Evolutionary conservation across 1,284 basidiomycete species (phyloP).

Genomic region (Xerocomus cyaneibrunnescens): DNA sequence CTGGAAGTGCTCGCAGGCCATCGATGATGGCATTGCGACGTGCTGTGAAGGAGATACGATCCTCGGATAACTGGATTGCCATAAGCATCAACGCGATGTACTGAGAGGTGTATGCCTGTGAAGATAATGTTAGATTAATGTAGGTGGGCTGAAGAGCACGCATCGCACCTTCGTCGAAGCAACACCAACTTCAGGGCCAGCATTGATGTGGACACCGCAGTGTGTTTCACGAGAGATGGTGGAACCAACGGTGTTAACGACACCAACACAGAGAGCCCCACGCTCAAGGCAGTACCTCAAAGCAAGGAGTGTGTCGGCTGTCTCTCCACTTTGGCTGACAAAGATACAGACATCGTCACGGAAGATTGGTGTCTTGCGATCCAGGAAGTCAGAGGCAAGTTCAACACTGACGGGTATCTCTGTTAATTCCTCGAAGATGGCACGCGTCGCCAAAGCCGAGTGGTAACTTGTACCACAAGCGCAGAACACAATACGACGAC

Average conservation of each 20-base stretch:
- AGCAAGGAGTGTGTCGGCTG: conserved; percentile 96
- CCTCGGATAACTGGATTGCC: conserved; percentile 95
- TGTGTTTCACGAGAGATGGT: conserved; percentile 98
- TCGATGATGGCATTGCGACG: conserved; percentile 94
- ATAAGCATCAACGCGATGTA: conserved; percentile 99
- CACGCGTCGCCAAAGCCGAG: conserved; percentile 95
- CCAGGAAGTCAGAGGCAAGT: conserved; percentile 97
- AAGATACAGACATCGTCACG: conserved; percentile 98
- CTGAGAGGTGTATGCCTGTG: conserved; percentile 95
- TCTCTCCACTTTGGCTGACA: conserved; percentile 98
- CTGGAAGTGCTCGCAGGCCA: conserved; percentile 87
- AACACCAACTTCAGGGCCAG: conserved; percentile 98
- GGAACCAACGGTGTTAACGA: conserved; percentile 98
- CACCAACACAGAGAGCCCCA: conserved; percentile 94
- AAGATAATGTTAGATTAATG: not conserved
- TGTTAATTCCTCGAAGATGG: conserved; percentile 98
- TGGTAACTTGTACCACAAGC: conserved; percentile 99
- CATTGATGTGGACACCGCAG: conserved; percentile 99
- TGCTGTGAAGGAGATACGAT: conserved; percentile 90
- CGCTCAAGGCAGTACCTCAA: conserved; percentile 96
- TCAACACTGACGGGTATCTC: conserved; percentile 99
- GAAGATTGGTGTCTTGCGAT: conserved; percentile 99
- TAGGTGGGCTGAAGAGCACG: not conserved
- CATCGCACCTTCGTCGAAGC: conserved; percentile 92
- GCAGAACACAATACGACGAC: conserved; percentile 93